These are phyloP conservation scores for Hymenoscyphus salicellus DNA, from an alignment of 2,329 filamentous ascomycete genomes.

Conservation along the genomic window DNA sequence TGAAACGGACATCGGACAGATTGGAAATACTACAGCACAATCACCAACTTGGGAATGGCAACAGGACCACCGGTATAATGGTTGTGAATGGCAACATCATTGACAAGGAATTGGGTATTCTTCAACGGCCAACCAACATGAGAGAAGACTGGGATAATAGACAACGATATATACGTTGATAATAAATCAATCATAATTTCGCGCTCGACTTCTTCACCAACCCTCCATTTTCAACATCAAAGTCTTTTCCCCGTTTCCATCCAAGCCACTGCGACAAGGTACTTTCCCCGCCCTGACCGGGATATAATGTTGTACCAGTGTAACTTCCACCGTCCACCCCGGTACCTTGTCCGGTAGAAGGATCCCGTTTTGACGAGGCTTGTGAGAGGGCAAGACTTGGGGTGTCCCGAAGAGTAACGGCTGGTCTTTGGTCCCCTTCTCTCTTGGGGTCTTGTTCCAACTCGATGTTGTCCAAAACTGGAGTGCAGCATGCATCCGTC, in stretches of 20 bases:
- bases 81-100: background rate
- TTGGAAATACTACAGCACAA: constrained; percentile 2
- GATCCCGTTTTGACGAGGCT: constrained; percentile 38
- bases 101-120: constrained; percentile 4
- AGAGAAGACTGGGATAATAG: constrained; percentile 2
- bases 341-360: constrained; percentile 54
- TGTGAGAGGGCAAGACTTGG: constrained; percentile 63
- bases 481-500: constrained; percentile 89
- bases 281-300: constrained; percentile 71
- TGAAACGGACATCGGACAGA: background rate
- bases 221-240: constrained; percentile 61
- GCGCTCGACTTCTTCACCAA: constrained; percentile 49
- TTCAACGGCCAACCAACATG: background rate
- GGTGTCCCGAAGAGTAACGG: constrained; percentile 65
- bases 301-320: constrained; percentile 52
- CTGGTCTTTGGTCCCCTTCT: constrained; percentile 68
- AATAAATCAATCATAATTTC: constrained; percentile 41
- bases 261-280: constrained; percentile 70
- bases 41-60: constrained; percentile 5
- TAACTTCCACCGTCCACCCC: constrained; percentile 69
- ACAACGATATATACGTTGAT: constrained; percentile 10
- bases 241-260: constrained; percentile 71
- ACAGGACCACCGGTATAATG: background rate
- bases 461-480: constrained; percentile 74
- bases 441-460: constrained; percentile 52